Evolutionary conservation across 2,329 filamentous ascomycete genomes (phyloP), one percentile per base, ranked within the genome.

Genomic region (Phyllachora maydis): DNA sequence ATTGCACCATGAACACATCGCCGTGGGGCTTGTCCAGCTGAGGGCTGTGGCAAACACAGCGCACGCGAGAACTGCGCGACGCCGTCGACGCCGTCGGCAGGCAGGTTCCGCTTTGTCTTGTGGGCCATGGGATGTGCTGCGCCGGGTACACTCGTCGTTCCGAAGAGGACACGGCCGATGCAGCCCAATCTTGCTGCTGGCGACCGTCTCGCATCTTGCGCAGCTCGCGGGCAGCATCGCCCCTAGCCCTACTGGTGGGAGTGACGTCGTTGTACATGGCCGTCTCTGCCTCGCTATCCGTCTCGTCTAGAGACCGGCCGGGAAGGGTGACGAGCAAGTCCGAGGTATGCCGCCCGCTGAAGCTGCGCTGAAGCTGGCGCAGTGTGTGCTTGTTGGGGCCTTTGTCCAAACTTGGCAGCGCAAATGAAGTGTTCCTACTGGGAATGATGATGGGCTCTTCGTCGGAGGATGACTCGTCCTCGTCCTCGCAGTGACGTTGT

Each of bases 361-460:
- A 17, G 16, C 16, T 35, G 28, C 56, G 61, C 14, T n/a, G n/a
- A n/a, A n/a, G n/a, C n/a, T n/a, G n/a, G n/a, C n/a, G n/a, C n/a
- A n/a, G n/a, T n/a, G n/a, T n/a, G n/a, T n/a, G n/a, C n/a, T n/a
- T n/a, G n/a, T n/a, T n/a, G n/a, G n/a, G n/a, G n/a, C n/a, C n/a
- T n/a, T n/a, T n/a, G n/a, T n/a, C n/a, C n/a, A n/a, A n/a, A n/a
- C n/a, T 59, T 0, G 61, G 62, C 6, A 66, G 42, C 2, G 54
- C 58, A 39, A 69, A 71, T 1, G 65, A 70, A 4, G 51, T 50
- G 29, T 55, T 63, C 20, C 65, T 54, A 38, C 65, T 70, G 15
- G 66, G 65, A 18, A 73, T 65, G 23, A 71, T 55, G 29, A 72
- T 71, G 8, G 63, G 64, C 27, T 72, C 67, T 25, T 72, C 66